Percentiles rank a stretch among this genome's conserved stretches.
Conservation (phyloP, 352 stramenopile genomes). For the Phytophthora tentaculata region DNA sequence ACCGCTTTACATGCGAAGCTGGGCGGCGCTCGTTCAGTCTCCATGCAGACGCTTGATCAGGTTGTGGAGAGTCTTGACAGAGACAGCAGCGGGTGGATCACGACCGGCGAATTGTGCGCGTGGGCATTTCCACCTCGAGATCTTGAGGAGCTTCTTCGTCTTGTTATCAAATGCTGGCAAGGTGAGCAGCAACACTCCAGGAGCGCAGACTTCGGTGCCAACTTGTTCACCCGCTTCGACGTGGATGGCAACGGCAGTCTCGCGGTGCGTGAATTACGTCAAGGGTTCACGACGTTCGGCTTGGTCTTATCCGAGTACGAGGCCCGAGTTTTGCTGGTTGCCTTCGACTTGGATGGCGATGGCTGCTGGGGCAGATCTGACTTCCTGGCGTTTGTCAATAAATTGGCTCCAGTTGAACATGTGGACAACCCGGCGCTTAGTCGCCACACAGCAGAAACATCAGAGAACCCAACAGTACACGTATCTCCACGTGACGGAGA, state of each 20-base stretch:
- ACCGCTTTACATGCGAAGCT: constrained; percentile 42
- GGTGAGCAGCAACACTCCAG: constrained; percentile 14
- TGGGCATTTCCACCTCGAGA: constrained; percentile 70
- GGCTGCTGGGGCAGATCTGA: constrained; percentile 59
- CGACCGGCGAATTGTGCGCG: constrained; percentile 50
- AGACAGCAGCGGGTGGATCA: constrained; percentile 73
- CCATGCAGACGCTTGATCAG: constrained; percentile 40
- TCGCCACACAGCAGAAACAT: constrained; percentile 4
- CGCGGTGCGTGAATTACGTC: constrained; percentile 59
- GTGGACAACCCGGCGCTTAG: not conserved
- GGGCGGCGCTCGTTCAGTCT: constrained; percentile 14
- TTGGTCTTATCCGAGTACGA: constrained; percentile 52
- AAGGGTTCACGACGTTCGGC: constrained; percentile 51
- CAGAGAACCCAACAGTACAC: constrained; percentile 1
- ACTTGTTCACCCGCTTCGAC: constrained; percentile 63
- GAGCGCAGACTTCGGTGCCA: constrained; percentile 29
- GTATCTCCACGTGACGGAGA: not conserved
- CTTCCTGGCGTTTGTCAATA: constrained; percentile 54
- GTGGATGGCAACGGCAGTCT: constrained; percentile 62
- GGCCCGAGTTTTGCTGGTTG: constrained; percentile 44
- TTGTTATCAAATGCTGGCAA: constrained; percentile 49
- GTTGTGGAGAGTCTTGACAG: constrained; percentile 55
- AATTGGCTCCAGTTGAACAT: constrained; percentile 36
- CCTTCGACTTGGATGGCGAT: constrained; percentile 64
- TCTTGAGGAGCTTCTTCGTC: constrained; percentile 59